Conservation (phyloP, 2,329 filamentous ascomycete genomes). For the Arthroderma sp. region DNA sequence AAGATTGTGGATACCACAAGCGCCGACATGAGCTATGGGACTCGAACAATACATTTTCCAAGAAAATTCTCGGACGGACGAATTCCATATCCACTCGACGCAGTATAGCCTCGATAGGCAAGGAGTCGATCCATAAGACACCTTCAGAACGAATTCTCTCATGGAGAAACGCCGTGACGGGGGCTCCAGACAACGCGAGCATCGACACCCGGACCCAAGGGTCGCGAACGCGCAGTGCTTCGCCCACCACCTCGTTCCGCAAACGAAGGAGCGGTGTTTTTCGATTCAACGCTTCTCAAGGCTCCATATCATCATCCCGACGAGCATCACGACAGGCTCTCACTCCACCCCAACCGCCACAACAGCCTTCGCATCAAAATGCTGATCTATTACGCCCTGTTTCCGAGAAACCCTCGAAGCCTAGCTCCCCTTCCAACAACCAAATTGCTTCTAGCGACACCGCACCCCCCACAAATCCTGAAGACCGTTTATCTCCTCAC, state of each 20-base stretch:
- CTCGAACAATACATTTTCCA: slow-evolving; percentile 61
- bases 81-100: slow-evolving; percentile 45
- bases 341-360: no score
- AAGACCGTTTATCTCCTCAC: slow-evolving; percentile 14
- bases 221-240: slow-evolving; percentile 32
- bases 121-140: slow-evolving; percentile 32
- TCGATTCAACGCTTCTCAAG: no score
- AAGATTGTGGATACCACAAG: slow-evolving; percentile 80
- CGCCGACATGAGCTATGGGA: slow-evolving; percentile 68
- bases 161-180: slow-evolving; percentile 63
- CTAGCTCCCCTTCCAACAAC: no score
- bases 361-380: no score
- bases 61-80: slow-evolving; percentile 44
- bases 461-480: no score
- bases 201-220: slow-evolving; percentile 26
- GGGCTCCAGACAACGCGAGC: slow-evolving; percentile 35
- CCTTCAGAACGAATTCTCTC: slow-evolving; percentile 67
- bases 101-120: slow-evolving; percentile 35
- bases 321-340: no score
- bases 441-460: no score
- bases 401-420: no score
- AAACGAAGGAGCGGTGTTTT: slow-evolving; percentile 2
- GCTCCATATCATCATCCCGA: no score
- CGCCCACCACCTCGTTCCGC: slow-evolving; percentile 33
- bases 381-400: no score